Evolutionary conservation across 192 early-diverging fungal species (phyloP).

Genomic region (Linnemannia schmuckeri): DNA sequence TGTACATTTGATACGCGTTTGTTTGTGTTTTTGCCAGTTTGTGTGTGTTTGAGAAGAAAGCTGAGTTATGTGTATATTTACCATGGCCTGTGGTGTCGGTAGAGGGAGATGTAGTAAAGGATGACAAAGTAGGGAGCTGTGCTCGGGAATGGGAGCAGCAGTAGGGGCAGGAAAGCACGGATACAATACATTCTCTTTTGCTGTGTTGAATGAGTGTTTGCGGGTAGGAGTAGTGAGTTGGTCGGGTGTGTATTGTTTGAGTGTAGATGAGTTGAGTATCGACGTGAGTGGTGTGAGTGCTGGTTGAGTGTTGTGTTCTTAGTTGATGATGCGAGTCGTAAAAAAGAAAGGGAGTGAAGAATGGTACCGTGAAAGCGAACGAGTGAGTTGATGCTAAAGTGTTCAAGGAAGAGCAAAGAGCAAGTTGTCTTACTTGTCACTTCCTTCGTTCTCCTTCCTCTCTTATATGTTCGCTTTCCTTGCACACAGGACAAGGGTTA

Average conservation of each 20-base stretch:
- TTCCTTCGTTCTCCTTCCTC: not conserved
- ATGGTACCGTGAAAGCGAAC: too few relatives aligned
- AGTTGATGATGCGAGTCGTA: too few relatives aligned
- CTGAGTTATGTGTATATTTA: slow-evolving; percentile 22
- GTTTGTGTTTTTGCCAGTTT: not conserved
- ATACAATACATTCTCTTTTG: slow-evolving; percentile 66
- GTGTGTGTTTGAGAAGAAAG: not conserved
- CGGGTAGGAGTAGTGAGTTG: not conserved
- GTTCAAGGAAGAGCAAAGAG: too few relatives aligned
- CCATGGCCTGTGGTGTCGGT: slow-evolving; percentile 72
- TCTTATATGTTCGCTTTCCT: not conserved
- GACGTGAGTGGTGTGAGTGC: not conserved
- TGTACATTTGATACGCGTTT: not conserved
- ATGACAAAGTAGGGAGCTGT: slow-evolving; percentile 71
- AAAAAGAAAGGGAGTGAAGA: too few relatives aligned
- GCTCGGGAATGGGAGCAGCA: slow-evolving; percentile 71
- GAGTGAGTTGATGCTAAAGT: too few relatives aligned
- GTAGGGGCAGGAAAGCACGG: slow-evolving; percentile 70
- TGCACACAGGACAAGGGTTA: too few relatives aligned
- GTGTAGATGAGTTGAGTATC: not conserved
- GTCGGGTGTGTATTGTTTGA: not conserved
- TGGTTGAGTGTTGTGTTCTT: too few relatives aligned
- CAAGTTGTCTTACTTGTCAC: not conserved
- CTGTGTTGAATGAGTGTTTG: not conserved
- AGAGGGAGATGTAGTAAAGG: slow-evolving; percentile 66